Conservation (phyloP, 208 protist genomes). For the Angomonas ambiguus region DNA sequence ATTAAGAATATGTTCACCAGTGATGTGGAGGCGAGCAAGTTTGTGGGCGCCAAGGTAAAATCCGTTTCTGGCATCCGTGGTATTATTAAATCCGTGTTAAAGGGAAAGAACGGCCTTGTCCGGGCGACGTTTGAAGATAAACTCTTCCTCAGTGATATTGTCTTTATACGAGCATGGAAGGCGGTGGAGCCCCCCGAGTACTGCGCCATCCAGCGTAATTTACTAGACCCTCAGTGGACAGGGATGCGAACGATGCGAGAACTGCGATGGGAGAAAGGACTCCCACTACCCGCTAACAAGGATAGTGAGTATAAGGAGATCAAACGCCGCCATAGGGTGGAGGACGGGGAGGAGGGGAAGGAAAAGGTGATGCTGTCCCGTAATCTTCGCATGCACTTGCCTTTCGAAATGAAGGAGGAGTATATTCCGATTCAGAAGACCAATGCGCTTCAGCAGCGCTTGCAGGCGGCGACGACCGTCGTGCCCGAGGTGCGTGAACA, state of each 20-base stretch:
- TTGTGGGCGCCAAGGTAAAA: slow-evolving; percentile 97
- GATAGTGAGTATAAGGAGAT: slow-evolving; percentile 87
- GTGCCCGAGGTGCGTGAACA: slow-evolving; percentile 77
- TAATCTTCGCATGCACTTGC: slow-evolving; percentile 75
- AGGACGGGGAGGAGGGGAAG: slow-evolving; percentile 35
- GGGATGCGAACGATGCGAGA: slow-evolving; percentile 88
- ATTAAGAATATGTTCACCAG: slow-evolving; percentile 96
- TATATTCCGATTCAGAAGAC: slow-evolving; percentile 70
- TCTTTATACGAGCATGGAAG: slow-evolving; percentile 99
- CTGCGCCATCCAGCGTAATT: slow-evolving; percentile 95
- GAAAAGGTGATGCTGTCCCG: slow-evolving; percentile 71
- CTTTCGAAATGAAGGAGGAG: slow-evolving; percentile 90
- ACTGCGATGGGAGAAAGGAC: slow-evolving; percentile 66
- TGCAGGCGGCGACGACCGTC: slow-evolving; percentile 63
- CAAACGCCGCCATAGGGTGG: slow-evolving; percentile 68
- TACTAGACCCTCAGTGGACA: slow-evolving; percentile 80
- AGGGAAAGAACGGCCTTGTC: slow-evolving; percentile 90
- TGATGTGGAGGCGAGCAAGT: slow-evolving; percentile 96
- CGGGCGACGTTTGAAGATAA: slow-evolving; percentile 99
- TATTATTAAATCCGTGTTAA: slow-evolving; percentile 97
- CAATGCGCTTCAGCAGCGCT: slow-evolving; percentile 63
- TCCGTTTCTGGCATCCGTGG: slow-evolving; percentile 98
- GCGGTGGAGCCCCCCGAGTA: slow-evolving; percentile 92
- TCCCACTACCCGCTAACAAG: slow-evolving; percentile 36
- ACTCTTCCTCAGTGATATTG: slow-evolving; percentile 97